Percentiles rank a stretch among this genome's conserved stretches.
Evolutionary conservation across 2,329 filamentous ascomycete genomes (phyloP).

Genomic region (Phialophora expanda): DNA sequence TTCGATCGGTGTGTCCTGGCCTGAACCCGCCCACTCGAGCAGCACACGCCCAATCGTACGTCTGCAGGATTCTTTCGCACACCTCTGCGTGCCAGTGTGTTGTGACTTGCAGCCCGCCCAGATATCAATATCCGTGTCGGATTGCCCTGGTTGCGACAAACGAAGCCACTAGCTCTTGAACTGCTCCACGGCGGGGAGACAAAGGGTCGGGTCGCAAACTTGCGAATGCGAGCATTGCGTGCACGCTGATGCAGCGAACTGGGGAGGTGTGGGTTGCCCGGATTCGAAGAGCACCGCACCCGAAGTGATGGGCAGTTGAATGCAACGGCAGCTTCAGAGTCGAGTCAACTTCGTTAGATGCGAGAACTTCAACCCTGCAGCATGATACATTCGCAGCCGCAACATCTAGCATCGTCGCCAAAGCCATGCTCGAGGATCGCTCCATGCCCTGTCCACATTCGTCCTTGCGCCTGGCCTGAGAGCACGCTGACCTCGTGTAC

Average conservation of each 20-base stretch:
- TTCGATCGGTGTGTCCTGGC: neutral
- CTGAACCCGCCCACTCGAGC: neutral
- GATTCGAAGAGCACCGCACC: neutral
- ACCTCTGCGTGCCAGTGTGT: neutral
- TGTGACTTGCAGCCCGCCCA: neutral
- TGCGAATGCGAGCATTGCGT: neutral
- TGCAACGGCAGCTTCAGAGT: neutral
- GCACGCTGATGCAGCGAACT: neutral
- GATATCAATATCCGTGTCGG: neutral
- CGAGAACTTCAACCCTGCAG: neutral
- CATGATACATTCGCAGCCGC: neutral
- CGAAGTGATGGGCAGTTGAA: neutral
- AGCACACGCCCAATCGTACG: neutral
- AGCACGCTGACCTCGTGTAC: neutral
- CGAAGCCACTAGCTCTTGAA: neutral
- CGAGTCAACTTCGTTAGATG: neutral
- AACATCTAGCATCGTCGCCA: neutral
- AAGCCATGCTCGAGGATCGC: neutral
- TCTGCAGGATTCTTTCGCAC: neutral
- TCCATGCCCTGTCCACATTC: neutral
- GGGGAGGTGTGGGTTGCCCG: neutral
- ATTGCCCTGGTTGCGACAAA: neutral
- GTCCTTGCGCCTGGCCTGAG: neutral
- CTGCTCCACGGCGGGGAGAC: neutral
- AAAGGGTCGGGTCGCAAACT: neutral